Percentiles rank a stretch among this genome's conserved stretches.
phyloP scores from a whole-genome alignment of 129 eudicot genomes.

The Saposhnikovia divaricata region DNA sequence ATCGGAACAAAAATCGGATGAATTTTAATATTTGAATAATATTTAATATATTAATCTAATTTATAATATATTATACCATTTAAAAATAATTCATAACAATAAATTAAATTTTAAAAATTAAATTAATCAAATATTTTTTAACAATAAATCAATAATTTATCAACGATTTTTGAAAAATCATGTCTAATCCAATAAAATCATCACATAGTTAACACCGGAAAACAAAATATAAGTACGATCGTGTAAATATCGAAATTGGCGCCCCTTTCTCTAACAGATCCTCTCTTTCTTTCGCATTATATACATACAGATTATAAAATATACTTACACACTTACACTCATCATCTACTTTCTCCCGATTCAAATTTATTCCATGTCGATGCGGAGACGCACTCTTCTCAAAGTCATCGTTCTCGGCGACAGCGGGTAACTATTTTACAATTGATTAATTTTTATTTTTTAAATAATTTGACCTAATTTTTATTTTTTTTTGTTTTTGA shows the following conservation, averaged over 20 bases:
- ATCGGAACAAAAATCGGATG: no score
- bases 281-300: neutral
- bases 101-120: no score
- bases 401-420: slow-evolving; percentile 97
- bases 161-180: no score
- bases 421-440: slow-evolving; percentile 45
- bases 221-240: neutral
- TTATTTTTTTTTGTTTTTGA: slow-evolving; percentile 7
- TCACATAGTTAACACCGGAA: neutral
- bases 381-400: slow-evolving; percentile 79
- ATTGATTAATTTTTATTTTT: no score
- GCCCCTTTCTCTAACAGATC: slow-evolving; percentile 34
- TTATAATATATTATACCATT: no score
- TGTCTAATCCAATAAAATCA: neutral
- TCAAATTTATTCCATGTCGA: slow-evolving; percentile 29
- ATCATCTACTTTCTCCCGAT: neutral
- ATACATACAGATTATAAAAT: neutral
- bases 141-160: no score
- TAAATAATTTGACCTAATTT: slow-evolving; percentile 17
- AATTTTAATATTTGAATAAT: no score
- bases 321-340: neutral
- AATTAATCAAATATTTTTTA: no score
- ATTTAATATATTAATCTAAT: no score
- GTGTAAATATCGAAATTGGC: slow-evolving; percentile 62
- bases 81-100: no score